Percentiles rank a stretch among this genome's conserved stretches.
Conservation (phyloP, 129 eudicot genomes). For the Daucus carota region DNA sequence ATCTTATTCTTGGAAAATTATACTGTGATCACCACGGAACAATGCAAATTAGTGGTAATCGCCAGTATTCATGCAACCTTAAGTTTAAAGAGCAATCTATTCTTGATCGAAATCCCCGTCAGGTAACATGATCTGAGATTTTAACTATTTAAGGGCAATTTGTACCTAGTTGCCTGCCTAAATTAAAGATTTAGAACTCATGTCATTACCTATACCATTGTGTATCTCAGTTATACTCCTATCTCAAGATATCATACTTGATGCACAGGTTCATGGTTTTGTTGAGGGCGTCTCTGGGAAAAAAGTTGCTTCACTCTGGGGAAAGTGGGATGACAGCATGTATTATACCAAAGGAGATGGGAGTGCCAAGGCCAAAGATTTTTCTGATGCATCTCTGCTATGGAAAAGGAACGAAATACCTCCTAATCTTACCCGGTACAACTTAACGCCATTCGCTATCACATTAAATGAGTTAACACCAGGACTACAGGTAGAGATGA, state of each 20-base stretch:
- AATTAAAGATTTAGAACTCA: background rate
- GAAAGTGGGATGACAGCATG: constrained; percentile 82
- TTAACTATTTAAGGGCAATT: background rate
- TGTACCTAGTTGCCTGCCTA: background rate
- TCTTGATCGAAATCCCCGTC: constrained; percentile 80
- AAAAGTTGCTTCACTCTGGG: constrained; percentile 37
- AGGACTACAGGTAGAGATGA: constrained; percentile 59
- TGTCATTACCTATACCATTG: background rate
- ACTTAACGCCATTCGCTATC: constrained; percentile 78
- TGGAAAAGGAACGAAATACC: constrained; percentile 72
- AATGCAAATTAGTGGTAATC: constrained; percentile 72
- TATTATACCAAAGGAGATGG: constrained; percentile 53
- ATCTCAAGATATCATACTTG: background rate
- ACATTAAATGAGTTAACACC: constrained; percentile 81
- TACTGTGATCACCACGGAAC: constrained; percentile 85
- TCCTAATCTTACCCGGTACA: constrained; percentile 64
- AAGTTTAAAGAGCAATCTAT: constrained; percentile 76
- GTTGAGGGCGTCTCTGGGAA: constrained; percentile 42
- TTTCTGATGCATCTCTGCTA: constrained; percentile 35
- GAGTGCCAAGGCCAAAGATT: constrained; percentile 38
- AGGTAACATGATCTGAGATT: constrained; percentile 34
- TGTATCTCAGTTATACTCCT: background rate
- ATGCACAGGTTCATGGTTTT: constrained; percentile 70
- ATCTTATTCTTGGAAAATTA: constrained; percentile 80
- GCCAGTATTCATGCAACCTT: constrained; percentile 72